Evolutionary conservation across 2,329 filamentous ascomycete species (phyloP).

Genomic region (Aureobasidium sp.): DNA sequence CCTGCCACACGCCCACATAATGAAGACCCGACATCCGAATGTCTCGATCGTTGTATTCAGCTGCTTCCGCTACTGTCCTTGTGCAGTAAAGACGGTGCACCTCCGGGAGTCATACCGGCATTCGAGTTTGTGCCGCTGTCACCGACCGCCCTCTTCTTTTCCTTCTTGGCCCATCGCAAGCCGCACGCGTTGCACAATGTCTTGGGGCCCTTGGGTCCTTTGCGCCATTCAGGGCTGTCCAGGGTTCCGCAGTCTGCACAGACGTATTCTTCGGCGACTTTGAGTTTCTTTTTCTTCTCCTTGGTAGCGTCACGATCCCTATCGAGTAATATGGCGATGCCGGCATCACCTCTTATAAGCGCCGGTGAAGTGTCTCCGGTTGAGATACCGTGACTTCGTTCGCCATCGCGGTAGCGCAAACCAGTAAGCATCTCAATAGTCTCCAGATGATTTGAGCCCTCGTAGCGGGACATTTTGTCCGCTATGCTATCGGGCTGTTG

Average conservation of each 20-base stretch:
- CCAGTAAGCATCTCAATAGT: conserved; percentile 92
- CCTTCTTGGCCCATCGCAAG: conserved; percentile 31
- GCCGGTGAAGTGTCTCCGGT: conserved; percentile 75
- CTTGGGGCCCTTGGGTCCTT: conserved; percentile 86
- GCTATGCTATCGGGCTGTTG: conserved; percentile 65
- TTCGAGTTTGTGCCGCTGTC: conserved; percentile 3
- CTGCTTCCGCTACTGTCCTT: conserved; percentile 14
- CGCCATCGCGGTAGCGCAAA: conserved; percentile 76
- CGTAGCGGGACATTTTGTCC: conserved; percentile 78
- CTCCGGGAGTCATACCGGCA: conserved; percentile 11
- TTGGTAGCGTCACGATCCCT: conserved; percentile 65
- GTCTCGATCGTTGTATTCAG: background rate
- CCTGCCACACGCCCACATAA: background rate
- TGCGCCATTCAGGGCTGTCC: conserved; percentile 93
- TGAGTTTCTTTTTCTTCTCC: conserved; percentile 83
- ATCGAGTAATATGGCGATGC: conserved; percentile 75
- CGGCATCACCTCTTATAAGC: conserved; percentile 75
- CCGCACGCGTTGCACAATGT: conserved; percentile 95
- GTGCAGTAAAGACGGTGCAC: conserved; percentile 11
- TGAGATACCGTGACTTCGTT: conserved; percentile 78
- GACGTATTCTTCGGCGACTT: conserved; percentile 76
- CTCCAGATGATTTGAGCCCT: conserved; percentile 66
- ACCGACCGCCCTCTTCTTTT: conserved; percentile 25
- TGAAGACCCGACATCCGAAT: background rate
- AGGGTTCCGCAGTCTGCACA: conserved; percentile 93